Conservation (phyloP, 192 early-diverging fungal genomes). For the Mortierella alpina region DNA sequence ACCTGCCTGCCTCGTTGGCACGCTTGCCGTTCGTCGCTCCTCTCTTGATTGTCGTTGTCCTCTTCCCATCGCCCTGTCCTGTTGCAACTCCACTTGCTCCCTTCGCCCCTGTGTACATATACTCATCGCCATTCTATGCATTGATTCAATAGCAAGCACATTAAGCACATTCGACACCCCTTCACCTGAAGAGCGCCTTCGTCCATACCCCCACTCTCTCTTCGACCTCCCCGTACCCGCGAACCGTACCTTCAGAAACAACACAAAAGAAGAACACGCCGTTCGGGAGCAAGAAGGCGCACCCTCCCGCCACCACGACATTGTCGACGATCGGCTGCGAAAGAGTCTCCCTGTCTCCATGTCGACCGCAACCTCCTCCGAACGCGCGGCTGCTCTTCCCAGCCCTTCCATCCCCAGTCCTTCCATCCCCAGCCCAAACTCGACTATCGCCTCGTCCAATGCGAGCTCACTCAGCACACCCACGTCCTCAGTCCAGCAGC, state of each 20-base stretch:
- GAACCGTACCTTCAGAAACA: no score
- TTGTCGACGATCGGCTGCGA: no score
- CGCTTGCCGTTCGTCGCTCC: background rate
- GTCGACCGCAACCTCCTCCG: conserved; percentile 45
- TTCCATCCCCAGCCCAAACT: conserved; percentile 50
- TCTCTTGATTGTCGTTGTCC: background rate
- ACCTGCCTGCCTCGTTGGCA: no score
- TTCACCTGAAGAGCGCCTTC: no score
- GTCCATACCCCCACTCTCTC: no score
- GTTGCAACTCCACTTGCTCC: background rate
- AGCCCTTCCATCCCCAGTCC: conserved; percentile 25
- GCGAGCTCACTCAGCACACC: conserved; percentile 42
- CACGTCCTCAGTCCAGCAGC: conserved; percentile 19
- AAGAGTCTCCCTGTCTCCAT: conserved; percentile 13
- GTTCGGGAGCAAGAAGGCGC: no score
- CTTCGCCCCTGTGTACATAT: background rate
- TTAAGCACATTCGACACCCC: background rate
- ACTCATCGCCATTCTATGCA: background rate
- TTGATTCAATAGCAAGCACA: background rate
- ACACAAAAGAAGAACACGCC: no score
- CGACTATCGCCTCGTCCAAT: conserved; percentile 31
- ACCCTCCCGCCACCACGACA: no score
- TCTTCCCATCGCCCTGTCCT: background rate
- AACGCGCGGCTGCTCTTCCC: conserved; percentile 33
- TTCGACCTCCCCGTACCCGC: no score